Percentiles rank a stretch among this genome's conserved stretches.
Conservation (phyloP, 495 filamentous ascomycete genomes). For the Cenococcum geophilum region DNA sequence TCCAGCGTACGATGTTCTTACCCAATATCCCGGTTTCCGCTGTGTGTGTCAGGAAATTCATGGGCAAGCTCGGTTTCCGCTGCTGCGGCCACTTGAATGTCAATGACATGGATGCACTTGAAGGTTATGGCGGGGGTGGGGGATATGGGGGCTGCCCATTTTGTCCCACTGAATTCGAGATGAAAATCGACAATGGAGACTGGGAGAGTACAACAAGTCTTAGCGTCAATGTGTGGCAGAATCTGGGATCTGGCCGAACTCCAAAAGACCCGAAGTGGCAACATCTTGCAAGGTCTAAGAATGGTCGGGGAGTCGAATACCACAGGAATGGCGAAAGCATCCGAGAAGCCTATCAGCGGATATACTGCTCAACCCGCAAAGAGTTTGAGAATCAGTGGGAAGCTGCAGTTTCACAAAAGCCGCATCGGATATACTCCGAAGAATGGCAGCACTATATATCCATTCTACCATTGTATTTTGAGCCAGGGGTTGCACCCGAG, state of each 20-base stretch:
- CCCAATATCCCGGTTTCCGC: background rate
- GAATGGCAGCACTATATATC: too few relatives aligned
- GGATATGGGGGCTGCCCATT: slow-evolving; percentile 3
- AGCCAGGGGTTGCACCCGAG: too few relatives aligned
- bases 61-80: slow-evolving; percentile 1
- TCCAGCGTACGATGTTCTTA: slow-evolving; percentile 11
- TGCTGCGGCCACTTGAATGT: slow-evolving; percentile 7
- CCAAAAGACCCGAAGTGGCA: slow-evolving; percentile 9
- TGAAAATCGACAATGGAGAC: background rate
- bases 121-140: background rate
- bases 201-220: background rate
- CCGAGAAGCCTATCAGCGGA: slow-evolving; percentile 13
- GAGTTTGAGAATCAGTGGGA: slow-evolving; percentile 20
- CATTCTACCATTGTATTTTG: too few relatives aligned
- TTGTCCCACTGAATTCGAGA: slow-evolving; percentile 14
- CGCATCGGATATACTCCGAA: too few relatives aligned
- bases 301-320: background rate
- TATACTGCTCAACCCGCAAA: slow-evolving; percentile 16
- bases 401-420: background rate
- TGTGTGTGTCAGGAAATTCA: slow-evolving; percentile 3
- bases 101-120: background rate
- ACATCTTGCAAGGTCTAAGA: slow-evolving; percentile 5
- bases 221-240: slow-evolving; percentile 10
- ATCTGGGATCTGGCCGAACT: slow-evolving; percentile 14
- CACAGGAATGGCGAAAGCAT: slow-evolving; percentile 6